Evolutionary conservation across 2,329 filamentous ascomycete species (phyloP).

Genomic region (Ceratocystis destructans): DNA sequence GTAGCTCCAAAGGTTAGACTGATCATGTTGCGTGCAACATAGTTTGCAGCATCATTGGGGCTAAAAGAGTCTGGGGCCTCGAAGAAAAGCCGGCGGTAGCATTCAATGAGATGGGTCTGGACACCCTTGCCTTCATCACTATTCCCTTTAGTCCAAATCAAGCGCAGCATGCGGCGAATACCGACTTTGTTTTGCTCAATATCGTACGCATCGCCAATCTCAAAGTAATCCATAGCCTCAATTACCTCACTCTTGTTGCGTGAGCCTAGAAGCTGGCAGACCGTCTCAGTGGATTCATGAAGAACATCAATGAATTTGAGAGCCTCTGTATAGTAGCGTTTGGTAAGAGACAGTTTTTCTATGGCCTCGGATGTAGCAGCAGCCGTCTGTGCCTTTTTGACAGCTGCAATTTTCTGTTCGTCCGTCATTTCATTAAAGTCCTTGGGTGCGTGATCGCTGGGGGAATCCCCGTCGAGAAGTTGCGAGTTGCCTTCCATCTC

Average conservation of each 20-base stretch:
- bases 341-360: conserved; percentile 72
- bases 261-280: conserved; percentile 79
- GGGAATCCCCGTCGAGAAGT: conserved; percentile 78
- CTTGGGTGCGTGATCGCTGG: conserved; percentile 48
- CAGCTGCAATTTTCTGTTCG: conserved; percentile 57
- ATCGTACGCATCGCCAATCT: conserved; percentile 88
- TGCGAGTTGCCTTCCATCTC: conserved; percentile 63
- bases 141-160: conserved; percentile 99
- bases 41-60: conserved; percentile 82
- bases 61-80: conserved; percentile 82
- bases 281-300: conserved; percentile 63
- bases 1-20: conserved; percentile 93
- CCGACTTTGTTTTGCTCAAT: conserved; percentile 85
- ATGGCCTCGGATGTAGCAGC: conserved; percentile 81
- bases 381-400: conserved; percentile 72
- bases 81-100: conserved; percentile 91
- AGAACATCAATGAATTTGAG: conserved; percentile 87
- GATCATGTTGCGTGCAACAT: conserved; percentile 96
- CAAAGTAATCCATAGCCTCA: conserved; percentile 97
- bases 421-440: conserved; percentile 73
- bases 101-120: conserved; percentile 90
- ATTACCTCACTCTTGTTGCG: conserved; percentile 98
- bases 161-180: conserved; percentile 84
- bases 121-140: conserved; percentile 98
- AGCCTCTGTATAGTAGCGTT: conserved; percentile 85